Conservation (phyloP, 441 rosid species). For the Euphorbia celastroides region DNA sequence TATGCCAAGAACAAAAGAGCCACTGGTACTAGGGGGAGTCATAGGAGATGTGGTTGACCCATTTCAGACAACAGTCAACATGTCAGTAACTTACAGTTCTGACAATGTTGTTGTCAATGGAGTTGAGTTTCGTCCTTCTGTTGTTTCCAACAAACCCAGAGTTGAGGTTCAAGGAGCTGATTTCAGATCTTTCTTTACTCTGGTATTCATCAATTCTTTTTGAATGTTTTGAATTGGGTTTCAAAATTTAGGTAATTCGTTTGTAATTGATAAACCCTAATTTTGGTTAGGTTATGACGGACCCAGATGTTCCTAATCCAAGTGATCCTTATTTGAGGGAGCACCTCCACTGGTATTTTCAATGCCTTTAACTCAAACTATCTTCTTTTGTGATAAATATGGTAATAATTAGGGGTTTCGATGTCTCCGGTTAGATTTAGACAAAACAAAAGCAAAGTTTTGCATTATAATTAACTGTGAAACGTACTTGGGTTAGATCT, state of each 20-base stretch:
- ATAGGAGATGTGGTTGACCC: conserved; percentile 80
- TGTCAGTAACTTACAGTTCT: conserved; percentile 56
- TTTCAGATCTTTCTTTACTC: conserved; percentile 86
- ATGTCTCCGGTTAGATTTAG: too few relatives aligned
- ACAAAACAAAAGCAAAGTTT: too few relatives aligned
- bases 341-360: conserved; percentile 75
- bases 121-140: conserved; percentile 68
- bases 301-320: conserved; percentile 97
- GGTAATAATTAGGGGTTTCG: too few relatives aligned
- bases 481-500: too few relatives aligned
- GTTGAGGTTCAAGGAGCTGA: conserved; percentile 82
- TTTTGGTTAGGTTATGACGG: conserved; percentile 70
- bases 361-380: neutral
- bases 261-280: neutral
- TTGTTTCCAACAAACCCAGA: conserved; percentile 58
- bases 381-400: neutral
- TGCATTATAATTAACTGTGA: too few relatives aligned
- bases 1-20: conserved; percentile 53
- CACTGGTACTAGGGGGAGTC: conserved; percentile 82
- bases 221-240: too few relatives aligned
- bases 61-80: conserved; percentile 48
- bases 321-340: conserved; percentile 89
- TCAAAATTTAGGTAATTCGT: neutral
- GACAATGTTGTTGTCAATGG: conserved; percentile 75
- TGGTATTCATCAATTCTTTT: conserved; percentile 36